These are phyloP conservation scores for Aspergillus fumigatiaffinis DNA, from an alignment of 2,329 filamentous ascomycete genomes.

Conservation along the genomic window DNA sequence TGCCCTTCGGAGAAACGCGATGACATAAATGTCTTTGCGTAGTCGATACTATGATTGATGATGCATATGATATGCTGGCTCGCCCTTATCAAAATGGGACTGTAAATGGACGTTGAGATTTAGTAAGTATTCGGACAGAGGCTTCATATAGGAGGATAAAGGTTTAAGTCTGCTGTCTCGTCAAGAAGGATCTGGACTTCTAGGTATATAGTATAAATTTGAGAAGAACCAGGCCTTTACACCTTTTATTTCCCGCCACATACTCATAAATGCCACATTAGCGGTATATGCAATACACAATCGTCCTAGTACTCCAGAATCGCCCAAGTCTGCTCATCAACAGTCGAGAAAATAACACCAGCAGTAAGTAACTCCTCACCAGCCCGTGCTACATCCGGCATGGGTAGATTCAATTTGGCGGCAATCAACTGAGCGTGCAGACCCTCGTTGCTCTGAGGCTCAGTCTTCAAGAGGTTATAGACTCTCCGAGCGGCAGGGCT, in stretches of 20 bases:
- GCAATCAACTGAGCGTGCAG: slow-evolving; percentile 76
- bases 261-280: neutral
- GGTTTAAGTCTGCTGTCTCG: neutral
- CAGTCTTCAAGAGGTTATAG: slow-evolving; percentile 63
- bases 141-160: neutral
- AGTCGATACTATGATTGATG: neutral
- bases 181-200: neutral
- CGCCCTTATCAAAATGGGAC: neutral
- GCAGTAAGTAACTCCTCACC: slow-evolving; percentile 72
- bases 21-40: slow-evolving; percentile 2
- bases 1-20: slow-evolving; percentile 54
- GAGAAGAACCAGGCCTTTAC: neutral
- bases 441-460: slow-evolving; percentile 73
- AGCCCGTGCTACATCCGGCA: slow-evolving; percentile 68
- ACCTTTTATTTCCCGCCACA: neutral
- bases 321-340: slow-evolving; percentile 91
- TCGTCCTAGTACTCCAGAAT: slow-evolving; percentile 58
- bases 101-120: neutral
- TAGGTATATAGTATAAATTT: neutral
- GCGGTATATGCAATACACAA: neutral
- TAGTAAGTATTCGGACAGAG: neutral
- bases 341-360: slow-evolving; percentile 81
- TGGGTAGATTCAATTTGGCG: slow-evolving; percentile 59
- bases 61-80: neutral
- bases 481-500: slow-evolving; percentile 63